phyloP scores from a whole-genome alignment of 148 eudicot species.

The Chenopodium suecicum region DNA sequence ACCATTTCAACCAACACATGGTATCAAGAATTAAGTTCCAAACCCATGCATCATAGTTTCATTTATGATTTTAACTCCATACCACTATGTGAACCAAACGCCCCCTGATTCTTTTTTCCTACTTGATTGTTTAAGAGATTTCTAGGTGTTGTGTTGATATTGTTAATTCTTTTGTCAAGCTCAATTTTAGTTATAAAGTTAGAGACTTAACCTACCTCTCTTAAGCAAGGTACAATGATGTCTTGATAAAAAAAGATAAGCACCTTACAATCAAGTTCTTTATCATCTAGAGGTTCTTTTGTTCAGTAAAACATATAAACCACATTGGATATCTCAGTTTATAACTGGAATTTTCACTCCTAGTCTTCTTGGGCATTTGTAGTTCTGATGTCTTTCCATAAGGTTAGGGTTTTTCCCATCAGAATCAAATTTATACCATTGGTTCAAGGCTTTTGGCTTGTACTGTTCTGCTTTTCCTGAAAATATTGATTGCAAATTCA shows the following conservation, averaged over 20 bases:
- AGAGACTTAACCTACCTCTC: neutral
- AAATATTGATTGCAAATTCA: neutral
- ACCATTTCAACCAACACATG: too few species aligned
- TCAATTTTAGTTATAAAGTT: neutral
- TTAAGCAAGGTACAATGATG: neutral
- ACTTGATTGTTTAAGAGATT: too few species aligned
- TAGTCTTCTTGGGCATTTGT: neutral
- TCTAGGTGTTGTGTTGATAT: too few species aligned
- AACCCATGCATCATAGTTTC: too few species aligned
- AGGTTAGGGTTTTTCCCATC: neutral
- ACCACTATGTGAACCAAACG: too few species aligned
- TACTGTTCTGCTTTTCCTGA: neutral
- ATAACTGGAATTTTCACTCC: neutral
- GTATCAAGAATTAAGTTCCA: too few species aligned
- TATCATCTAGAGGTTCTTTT: neutral
- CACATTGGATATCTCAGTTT: neutral
- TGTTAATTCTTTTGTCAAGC: neutral
- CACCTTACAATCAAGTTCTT: neutral
- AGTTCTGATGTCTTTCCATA: neutral
- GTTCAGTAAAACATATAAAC: neutral
- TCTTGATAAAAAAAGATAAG: neutral
- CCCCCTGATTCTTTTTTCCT: too few species aligned
- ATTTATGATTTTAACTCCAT: too few species aligned
- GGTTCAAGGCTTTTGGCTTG: neutral
- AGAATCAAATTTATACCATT: neutral